Evolutionary conservation across 495 filamentous ascomycete species (phyloP).

Genomic region (Articulospora tetracladia): DNA sequence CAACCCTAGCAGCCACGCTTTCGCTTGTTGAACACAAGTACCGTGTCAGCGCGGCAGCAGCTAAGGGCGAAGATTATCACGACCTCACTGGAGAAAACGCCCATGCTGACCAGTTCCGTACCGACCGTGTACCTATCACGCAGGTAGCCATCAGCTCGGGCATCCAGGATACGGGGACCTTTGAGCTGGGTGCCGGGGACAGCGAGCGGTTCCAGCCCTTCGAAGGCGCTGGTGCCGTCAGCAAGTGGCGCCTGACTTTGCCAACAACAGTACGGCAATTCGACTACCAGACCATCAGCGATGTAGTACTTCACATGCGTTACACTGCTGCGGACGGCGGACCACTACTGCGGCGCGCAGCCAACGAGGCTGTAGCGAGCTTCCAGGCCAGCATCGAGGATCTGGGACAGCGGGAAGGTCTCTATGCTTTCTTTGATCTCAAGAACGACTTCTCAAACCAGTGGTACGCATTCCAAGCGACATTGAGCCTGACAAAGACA

Average conservation of each 20-base stretch:
- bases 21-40: conserved; percentile 14
- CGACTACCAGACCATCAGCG: conserved; percentile 24
- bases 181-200: conserved; percentile 7
- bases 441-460: too few species aligned
- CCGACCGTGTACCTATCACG: neutral
- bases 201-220: conserved; percentile 26
- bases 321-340: conserved; percentile 22
- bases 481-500: too few species aligned
- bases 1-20: conserved; percentile 18
- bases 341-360: neutral
- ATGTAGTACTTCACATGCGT: conserved; percentile 19
- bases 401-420: too few species aligned
- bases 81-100: neutral
- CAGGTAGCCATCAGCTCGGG: conserved; percentile 19
- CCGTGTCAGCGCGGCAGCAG: neutral
- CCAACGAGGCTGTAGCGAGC: neutral
- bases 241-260: conserved; percentile 20
- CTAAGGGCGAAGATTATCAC: neutral
- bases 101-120: neutral
- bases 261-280: conserved; percentile 1
- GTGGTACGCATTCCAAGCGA: too few species aligned
- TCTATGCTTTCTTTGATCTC: too few species aligned
- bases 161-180: conserved; percentile 22
- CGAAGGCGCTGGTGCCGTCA: conserved; percentile 29
- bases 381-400: too few species aligned